Evolutionary conservation across 371 early-diverging fungal genomes (phyloP).

Genomic region (Funneliformis caledonium): DNA sequence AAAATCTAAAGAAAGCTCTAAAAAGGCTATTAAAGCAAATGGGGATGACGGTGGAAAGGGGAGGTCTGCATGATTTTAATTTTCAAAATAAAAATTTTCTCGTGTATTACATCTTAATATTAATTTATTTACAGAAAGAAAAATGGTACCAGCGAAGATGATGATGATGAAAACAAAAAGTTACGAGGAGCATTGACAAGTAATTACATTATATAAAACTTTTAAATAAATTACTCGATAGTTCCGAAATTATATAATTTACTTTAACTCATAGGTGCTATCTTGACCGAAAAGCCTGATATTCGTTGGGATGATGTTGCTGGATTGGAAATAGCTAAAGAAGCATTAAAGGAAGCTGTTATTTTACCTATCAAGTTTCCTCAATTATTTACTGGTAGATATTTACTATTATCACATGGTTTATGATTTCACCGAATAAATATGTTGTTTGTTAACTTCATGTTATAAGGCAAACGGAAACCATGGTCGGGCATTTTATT

Average conservation of each 20-base stretch:
- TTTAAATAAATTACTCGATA: background rate
- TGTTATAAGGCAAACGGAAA: slow-evolving; percentile 74
- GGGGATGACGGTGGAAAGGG: slow-evolving; percentile 50
- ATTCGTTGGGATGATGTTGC: slow-evolving; percentile 98
- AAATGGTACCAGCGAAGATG: slow-evolving; percentile 57
- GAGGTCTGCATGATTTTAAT: slow-evolving; percentile 45
- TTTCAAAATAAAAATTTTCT: background rate
- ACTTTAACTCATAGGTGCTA: slow-evolving; percentile 64
- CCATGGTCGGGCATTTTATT: slow-evolving; percentile 98
- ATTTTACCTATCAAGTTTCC: slow-evolving; percentile 98
- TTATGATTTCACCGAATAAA: background rate
- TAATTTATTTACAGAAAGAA: slow-evolving; percentile 45
- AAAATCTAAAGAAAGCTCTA: slow-evolving; percentile 50
- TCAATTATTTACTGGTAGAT: slow-evolving; percentile 87
- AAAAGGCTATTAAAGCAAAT: slow-evolving; percentile 64
- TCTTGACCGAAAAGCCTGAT: slow-evolving; percentile 94
- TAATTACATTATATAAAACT: slow-evolving; percentile 38
- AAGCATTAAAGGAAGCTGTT: slow-evolving; percentile 98
- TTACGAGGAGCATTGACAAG: slow-evolving; percentile 78
- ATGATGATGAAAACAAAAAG: slow-evolving; percentile 86
- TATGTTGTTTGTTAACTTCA: background rate
- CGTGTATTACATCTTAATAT: background rate
- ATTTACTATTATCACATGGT: background rate
- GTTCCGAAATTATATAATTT: background rate
- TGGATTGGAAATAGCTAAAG: slow-evolving; percentile 97